Percentiles rank a stretch among this genome's conserved stretches.
Conservation (phyloP, 2,329 filamentous ascomycete species). For the Paramyrothecium sp. region DNA sequence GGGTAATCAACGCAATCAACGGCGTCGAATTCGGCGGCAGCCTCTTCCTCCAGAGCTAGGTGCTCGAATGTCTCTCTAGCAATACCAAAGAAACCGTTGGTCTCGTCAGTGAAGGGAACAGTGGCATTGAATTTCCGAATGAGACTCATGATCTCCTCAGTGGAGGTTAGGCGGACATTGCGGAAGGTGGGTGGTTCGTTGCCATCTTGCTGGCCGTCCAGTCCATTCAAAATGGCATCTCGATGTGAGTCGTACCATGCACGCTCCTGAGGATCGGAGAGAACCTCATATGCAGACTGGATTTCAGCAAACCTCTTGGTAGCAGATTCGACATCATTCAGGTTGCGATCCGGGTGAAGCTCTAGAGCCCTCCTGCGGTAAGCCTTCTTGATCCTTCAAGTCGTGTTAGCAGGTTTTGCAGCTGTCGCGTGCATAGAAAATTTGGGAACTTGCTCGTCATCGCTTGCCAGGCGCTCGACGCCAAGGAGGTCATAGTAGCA, state of each 20-base stretch:
- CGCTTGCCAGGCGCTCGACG: conserved; percentile 69
- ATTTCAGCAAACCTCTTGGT: conserved; percentile 88
- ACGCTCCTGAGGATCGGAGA: conserved; percentile 92
- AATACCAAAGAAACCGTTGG: conserved; percentile 81
- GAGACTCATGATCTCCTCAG: conserved; percentile 74
- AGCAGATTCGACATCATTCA: conserved; percentile 77
- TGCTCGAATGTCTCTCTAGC: conserved; percentile 75
- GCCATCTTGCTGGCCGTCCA: conserved; percentile 44
- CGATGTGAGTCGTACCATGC: conserved; percentile 98
- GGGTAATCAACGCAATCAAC: conserved; percentile 67
- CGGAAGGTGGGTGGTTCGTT: conserved; percentile 59
- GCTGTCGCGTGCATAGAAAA: too few species aligned
- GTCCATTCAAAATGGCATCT: conserved; percentile 74
- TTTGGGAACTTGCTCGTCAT: conserved; percentile 66
- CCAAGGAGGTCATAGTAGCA: conserved; percentile 86
- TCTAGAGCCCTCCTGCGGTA: conserved; percentile 90
- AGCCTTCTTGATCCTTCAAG: conserved; percentile 80
- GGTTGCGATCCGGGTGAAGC: conserved; percentile 92
- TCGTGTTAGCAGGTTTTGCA: conserved; percentile 4
- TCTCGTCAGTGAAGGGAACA: conserved; percentile 77
- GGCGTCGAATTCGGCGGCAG: conserved; percentile 69
- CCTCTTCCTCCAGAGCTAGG: conserved; percentile 76
- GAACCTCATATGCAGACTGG: conserved; percentile 90
- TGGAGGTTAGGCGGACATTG: conserved; percentile 73
- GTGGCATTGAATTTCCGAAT: conserved; percentile 78